Conservation (phyloP, 129 eudicot species). For the Helianthus tuberosus region DNA sequence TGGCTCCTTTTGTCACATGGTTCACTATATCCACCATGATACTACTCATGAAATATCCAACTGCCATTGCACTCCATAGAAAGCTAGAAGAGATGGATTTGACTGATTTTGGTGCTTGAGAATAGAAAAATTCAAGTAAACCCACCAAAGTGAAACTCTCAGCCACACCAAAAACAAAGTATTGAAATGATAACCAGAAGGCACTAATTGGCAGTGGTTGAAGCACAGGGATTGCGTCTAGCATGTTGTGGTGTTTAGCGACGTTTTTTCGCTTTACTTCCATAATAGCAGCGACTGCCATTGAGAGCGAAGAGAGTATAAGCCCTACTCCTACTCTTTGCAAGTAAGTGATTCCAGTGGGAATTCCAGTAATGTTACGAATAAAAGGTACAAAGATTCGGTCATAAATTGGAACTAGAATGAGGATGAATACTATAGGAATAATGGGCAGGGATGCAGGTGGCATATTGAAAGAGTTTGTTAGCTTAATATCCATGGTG, state of each 20-base stretch:
- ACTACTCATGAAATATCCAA: conserved; percentile 68
- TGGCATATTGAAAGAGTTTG: conserved; percentile 58
- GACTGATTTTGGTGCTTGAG: conserved; percentile 58
- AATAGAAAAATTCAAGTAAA: conserved; percentile 73
- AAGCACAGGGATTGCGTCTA: conserved; percentile 57
- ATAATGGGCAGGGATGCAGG: conserved; percentile 70
- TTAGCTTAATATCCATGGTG: conserved; percentile 72
- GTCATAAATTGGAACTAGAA: conserved; percentile 64
- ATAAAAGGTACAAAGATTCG: conserved; percentile 53
- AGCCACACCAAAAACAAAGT: conserved; percentile 70
- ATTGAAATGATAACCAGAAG: conserved; percentile 64
- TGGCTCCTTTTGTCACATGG: conserved; percentile 43
- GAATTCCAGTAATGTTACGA: conserved; percentile 56
- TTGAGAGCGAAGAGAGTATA: conserved; percentile 58
- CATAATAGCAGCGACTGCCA: conserved; percentile 66
- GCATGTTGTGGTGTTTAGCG: conserved; percentile 54
- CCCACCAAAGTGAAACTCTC: conserved; percentile 77
- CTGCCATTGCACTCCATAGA: conserved; percentile 74
- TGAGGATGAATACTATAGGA: conserved; percentile 50
- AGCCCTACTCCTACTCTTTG: conserved; percentile 79
- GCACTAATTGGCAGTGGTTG: conserved; percentile 70
- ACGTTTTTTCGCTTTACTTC: conserved; percentile 65
- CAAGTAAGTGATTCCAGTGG: conserved; percentile 69
- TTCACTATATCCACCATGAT: conserved; percentile 60
- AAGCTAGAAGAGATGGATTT: conserved; percentile 75